phyloP scores from a whole-genome alignment of 495 filamentous ascomycete genomes.

The Aspergillus funiculosus region DNA sequence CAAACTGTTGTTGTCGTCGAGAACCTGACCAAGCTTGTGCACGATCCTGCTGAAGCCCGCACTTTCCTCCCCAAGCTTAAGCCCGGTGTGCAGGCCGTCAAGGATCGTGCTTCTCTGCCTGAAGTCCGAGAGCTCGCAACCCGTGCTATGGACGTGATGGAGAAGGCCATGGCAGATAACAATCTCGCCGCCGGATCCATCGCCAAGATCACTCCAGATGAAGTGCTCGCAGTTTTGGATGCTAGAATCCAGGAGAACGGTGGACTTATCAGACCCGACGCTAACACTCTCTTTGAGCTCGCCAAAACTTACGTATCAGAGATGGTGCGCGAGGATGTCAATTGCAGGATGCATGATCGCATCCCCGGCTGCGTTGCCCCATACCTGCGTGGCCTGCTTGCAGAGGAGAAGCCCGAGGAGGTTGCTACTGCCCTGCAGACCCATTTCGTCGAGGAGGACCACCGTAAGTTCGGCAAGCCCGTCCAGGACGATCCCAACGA shows the following conservation, averaged over 20 bases:
- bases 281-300: slow-evolving; percentile 57
- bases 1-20: slow-evolving; percentile 98
- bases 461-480: slow-evolving; percentile 79
- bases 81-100: slow-evolving; percentile 85
- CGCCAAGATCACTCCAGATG: slow-evolving; percentile 63
- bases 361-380: slow-evolving; percentile 60
- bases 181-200: slow-evolving; percentile 53
- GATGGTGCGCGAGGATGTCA: slow-evolving; percentile 87
- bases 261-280: slow-evolving; percentile 53
- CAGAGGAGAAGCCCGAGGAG: slow-evolving; percentile 48
- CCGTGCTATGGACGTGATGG: slow-evolving; percentile 76
- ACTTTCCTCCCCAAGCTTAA: slow-evolving; percentile 94
- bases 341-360: slow-evolving; percentile 70
- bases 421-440: slow-evolving; percentile 62
- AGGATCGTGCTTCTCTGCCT: slow-evolving; percentile 82
- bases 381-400: slow-evolving; percentile 69
- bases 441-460: slow-evolving; percentile 72
- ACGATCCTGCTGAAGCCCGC: slow-evolving; percentile 92
- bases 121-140: slow-evolving; percentile 90
- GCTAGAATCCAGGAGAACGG: slow-evolving; percentile 64
- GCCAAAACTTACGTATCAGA: slow-evolving; percentile 69
- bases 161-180: slow-evolving; percentile 82
- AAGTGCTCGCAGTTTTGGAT: slow-evolving; percentile 70
- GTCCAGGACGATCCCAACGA: slow-evolving; percentile 79
- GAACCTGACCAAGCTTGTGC: slow-evolving; percentile 96